These are phyloP conservation scores for Monosporozyma siamensis DNA, from an alignment of 805 yeast species.

Conservation along the genomic window DNA sequence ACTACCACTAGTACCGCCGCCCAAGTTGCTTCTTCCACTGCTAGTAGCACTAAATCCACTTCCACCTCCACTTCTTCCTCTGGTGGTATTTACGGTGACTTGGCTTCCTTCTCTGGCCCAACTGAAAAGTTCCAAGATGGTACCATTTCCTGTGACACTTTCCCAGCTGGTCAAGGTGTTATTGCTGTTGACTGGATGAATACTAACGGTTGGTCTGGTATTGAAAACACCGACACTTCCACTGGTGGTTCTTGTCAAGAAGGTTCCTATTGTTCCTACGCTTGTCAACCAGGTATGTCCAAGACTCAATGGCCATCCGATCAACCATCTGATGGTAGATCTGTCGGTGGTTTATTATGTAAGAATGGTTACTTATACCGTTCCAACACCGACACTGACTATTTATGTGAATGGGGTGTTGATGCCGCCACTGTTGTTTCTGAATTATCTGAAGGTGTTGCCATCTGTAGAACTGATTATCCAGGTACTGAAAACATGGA, in stretches of 20 bases:
- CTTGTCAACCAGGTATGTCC: conserved; percentile 98
- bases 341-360: conserved; percentile 91
- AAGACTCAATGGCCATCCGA: conserved; percentile 94
- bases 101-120: conserved; percentile 50
- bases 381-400: conserved; percentile 55
- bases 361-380: conserved; percentile 77
- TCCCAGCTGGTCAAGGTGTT: conserved; percentile 73
- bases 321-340: conserved; percentile 86
- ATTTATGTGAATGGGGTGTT: conserved; percentile 87
- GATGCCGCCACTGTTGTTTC: conserved; percentile 62
- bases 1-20: conserved; percentile 14
- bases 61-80: conserved; percentile 31
- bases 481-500: conserved; percentile 99
- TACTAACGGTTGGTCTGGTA: conserved; percentile 42
- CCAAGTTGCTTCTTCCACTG: conserved; percentile 18
- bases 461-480: conserved; percentile 96
- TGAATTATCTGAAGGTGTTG: conserved; percentile 57
- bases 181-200: conserved; percentile 49
- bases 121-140: conserved; percentile 58
- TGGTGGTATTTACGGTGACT: conserved; percentile 46
- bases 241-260: conserved; percentile 65
- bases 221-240: conserved; percentile 40
- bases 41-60: conserved; percentile 23
- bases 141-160: conserved; percentile 51
- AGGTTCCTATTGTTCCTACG: conserved; percentile 93